Base-by-base conservation (phyloP, 2,329 filamentous ascomycete genomes). In the Fusarium sterilihyphosum region DNA sequence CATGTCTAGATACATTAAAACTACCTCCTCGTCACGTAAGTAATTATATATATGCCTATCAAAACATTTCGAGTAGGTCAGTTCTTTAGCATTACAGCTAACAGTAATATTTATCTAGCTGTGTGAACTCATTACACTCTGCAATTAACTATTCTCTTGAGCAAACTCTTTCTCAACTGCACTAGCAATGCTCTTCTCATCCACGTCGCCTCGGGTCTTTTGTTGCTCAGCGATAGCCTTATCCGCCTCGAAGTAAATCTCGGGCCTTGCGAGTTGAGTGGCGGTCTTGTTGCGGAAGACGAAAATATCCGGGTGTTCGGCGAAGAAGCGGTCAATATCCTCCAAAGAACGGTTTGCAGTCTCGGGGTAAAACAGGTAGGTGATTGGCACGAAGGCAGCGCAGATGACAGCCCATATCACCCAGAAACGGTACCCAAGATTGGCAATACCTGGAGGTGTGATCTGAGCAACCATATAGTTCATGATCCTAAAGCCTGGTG, bases 51-150 rank as follows among this genome's bases (percentile, higher is more conserved):
- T 0, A 37, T 37, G 8, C 35, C 4, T 0, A 18, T 37, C 8
- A 37, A 18, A 18, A 37, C 3, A 9, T 37, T 37, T 37, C 0
- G 8, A 10, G 4, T 2, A 37, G 35, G 17, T 37, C 35, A 37
- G 3, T 17, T 37, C 35, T 37, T 37, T 37, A 0, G 35, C 9
- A 2, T 37, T 37, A 2, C 16, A 37, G 14, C 16, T 37, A 37
- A 0, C 3, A 17, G 16, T 37, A 17, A 17, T 37, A 37, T 37
- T 9, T 17, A n/a, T 33, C 4, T 17, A 10, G 8, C n/a, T 20
- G 0, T 20, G 4, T 35, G 3, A 2, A 20, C n/a, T 20, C 0
- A 35, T 11, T 5, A 2, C 17, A 14, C 3, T 24, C 8, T n/a
- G n/a, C 3, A 3, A 26, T 20, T 2, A 7, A 53, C 16, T 37